phyloP scores from a whole-genome alignment of 768 basidiomycete genomes.

The Hortiboletus flavorubellus region DNA sequence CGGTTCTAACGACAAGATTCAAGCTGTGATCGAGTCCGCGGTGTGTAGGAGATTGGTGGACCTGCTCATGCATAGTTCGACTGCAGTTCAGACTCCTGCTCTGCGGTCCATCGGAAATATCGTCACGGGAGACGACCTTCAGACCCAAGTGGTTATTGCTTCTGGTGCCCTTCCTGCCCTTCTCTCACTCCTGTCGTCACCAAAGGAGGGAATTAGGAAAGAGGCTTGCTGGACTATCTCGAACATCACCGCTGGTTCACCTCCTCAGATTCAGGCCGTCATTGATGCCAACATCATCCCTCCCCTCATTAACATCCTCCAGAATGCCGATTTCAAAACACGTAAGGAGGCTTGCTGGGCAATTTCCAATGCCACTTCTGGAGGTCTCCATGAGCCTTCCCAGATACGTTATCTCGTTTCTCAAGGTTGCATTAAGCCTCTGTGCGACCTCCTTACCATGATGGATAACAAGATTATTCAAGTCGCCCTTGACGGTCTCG shows the following conservation, averaged over 20 bases:
- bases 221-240: conserved; percentile 99
- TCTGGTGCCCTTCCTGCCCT: conserved; percentile 96
- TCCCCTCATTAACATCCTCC: conserved; percentile 96
- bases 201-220: conserved; percentile 98
- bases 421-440: conserved; percentile 97
- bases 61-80: conserved; percentile 89
- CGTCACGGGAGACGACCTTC: conserved; percentile 97
- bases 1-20: conserved; percentile 99
- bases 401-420: conserved; percentile 98
- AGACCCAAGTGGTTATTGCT: conserved; percentile 98
- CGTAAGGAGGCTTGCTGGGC: conserved; percentile 99
- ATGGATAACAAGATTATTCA: conserved; percentile 99
- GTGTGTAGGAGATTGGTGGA: conserved; percentile 98
- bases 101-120: conserved; percentile 99
- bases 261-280: conserved; percentile 94
- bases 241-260: conserved; percentile 96
- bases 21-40: conserved; percentile 98
- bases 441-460: conserved; percentile 93
- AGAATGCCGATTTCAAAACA: conserved; percentile 98
- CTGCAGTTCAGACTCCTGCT: conserved; percentile 97
- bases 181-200: conserved; percentile 87
- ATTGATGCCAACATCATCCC: conserved; percentile 98
- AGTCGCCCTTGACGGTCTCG: conserved; percentile 95
- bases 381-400: conserved; percentile 91
- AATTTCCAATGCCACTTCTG: conserved; percentile 97